Evolutionary conservation across 495 filamentous ascomycete genomes (phyloP), one percentile per base, ranked within the genome.

Genomic region (Neurospora sp.): DNA sequence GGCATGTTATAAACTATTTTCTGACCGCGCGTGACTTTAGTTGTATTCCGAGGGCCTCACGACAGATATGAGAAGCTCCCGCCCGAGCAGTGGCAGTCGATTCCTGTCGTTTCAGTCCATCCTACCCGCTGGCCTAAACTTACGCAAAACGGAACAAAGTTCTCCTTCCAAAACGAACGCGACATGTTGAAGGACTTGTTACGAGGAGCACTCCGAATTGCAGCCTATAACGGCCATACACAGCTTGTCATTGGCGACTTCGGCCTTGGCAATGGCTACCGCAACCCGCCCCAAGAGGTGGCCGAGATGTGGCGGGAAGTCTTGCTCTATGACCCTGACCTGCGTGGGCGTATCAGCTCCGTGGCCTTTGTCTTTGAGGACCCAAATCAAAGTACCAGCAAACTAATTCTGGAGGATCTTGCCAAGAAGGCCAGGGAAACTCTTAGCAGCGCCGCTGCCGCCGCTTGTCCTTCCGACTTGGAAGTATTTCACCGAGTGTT

Each of bases 101-200:
- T 94, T 8, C 89, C 90, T 3, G 87, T 93, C n/a, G 85, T 93
- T 65, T 92, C 90, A 12, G 89, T 93, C 14, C 85, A 90, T 14
- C 89, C 91, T 12, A 88, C 90, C 3, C 86, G 89, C 53, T 86
- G 91, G 75, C 91, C 91, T 9, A 93, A 92, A 78, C 82, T 92
- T 16, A 88, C 90, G 71, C 86, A 88, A 59, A 81, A 84, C 45
- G 89, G 89, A n/a, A 84, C 82, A 70, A 86, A 88, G 53, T 94
- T 92, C 75, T 88, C 89, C 0, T 94, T 94, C 78, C 80, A 82
- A 9, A 82, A 88, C 70, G 91, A 93, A 80, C 87, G 85, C 74
- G 88, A 91, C 40, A 83, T 93, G 72, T 90, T 92, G 82, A 85
- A 82, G 73, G 89, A 92, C 73, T 93, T 93, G 79, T 88, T 93